Conservation (phyloP, 805 yeast genomes). For the Yarrowia keelungensis region DNA sequence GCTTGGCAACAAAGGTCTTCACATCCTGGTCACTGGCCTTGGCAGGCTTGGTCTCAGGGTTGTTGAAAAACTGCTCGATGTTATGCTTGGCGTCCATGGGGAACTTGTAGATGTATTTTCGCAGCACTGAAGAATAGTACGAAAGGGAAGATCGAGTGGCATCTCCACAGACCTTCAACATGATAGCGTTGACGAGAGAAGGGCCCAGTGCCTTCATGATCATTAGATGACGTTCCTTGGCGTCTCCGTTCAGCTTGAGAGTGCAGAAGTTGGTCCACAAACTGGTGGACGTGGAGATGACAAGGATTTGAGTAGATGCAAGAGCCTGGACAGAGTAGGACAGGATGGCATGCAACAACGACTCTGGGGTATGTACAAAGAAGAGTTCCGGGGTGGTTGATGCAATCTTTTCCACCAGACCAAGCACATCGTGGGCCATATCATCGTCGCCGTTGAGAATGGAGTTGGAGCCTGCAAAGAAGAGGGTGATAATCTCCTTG, state of each 20-base stretch:
- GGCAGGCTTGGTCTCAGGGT: constrained; percentile 41
- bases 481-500: constrained; percentile 14
- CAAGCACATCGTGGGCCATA: constrained; percentile 25
- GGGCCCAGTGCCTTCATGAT: constrained; percentile 48
- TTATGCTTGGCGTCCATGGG: constrained; percentile 41
- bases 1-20: constrained; percentile 46
- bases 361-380: constrained; percentile 27
- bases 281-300: constrained; percentile 58
- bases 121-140: constrained; percentile 53
- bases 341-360: constrained; percentile 14
- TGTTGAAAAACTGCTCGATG: constrained; percentile 39
- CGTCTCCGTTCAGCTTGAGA: constrained; percentile 27
- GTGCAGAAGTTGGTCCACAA: constrained; percentile 62
- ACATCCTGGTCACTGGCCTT: constrained; percentile 36
- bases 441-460: constrained; percentile 20
- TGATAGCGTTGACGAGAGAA: constrained; percentile 51
- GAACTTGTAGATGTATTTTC: constrained; percentile 42
- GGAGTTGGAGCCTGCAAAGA: constrained; percentile 12
- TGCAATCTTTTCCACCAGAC: constrained; percentile 29
- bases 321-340: constrained; percentile 50
- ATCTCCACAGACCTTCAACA: constrained; percentile 54
- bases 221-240: constrained; percentile 39
- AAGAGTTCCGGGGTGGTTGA: constrained; percentile 23
- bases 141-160: constrained; percentile 56
- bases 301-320: constrained; percentile 60